A percentile compares a stretch with the other conserved stretches of the same genome.
These are phyloP conservation scores for Grosmannia clavigera DNA, from an alignment of 2,329 filamentous ascomycete genomes.

Conservation along the genomic window DNA sequence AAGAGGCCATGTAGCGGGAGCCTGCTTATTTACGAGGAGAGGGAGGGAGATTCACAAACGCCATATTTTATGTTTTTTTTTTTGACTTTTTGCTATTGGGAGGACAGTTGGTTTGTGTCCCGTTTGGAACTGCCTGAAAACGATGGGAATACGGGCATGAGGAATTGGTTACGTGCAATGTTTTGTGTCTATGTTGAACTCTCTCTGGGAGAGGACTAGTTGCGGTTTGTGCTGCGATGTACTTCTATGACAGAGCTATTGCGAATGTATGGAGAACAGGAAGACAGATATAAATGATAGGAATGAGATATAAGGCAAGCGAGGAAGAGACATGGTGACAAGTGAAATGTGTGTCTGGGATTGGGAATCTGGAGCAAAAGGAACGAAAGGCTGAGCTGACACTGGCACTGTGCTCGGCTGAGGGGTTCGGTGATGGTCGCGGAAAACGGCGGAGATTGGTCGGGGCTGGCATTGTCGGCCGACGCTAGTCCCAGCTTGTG, in stretches of 20 bases:
- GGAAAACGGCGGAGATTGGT: conserved; percentile 13
- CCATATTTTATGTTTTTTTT: not conserved
- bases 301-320: no score
- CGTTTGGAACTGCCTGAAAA: not conserved
- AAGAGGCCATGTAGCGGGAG: conserved; percentile 28
- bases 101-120: not conserved
- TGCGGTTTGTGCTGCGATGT: not conserved
- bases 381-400: no score
- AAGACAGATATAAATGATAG: not conserved
- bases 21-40: no score
- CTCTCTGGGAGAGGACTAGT: not conserved
- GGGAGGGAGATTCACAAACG: no score
- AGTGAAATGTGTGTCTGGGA: not conserved
- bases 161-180: not conserved
- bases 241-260: not conserved
- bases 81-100: not conserved
- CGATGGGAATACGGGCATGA: not conserved
- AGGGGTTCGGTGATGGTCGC: not conserved
- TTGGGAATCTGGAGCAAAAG: no score
- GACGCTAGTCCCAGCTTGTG: conserved; percentile 5
- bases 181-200: not conserved
- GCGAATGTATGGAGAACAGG: not conserved
- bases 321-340: no score
- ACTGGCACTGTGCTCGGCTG: not conserved
- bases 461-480: conserved; percentile 4